Conservation (phyloP, 495 filamentous ascomycete species). For the Xylaria bambusicola region DNA sequence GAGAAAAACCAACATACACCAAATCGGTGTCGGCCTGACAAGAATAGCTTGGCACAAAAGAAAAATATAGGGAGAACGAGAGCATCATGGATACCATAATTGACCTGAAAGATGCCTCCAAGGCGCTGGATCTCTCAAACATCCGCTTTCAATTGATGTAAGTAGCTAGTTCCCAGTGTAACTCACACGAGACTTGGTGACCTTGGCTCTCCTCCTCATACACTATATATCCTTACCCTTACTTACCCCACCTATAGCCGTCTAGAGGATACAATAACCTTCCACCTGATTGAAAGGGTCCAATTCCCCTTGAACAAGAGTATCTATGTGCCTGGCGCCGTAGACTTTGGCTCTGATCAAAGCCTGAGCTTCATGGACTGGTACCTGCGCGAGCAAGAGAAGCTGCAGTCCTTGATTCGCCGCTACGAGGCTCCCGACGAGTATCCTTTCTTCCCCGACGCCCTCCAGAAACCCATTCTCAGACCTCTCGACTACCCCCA, state of each 20-base stretch:
- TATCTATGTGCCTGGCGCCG: constrained; percentile 83
- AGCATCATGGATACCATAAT: constrained; percentile 83
- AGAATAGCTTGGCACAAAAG: background rate
- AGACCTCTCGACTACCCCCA: constrained; percentile 85
- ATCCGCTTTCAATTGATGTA: constrained; percentile 97
- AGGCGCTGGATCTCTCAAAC: constrained; percentile 85
- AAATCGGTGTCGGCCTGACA: background rate
- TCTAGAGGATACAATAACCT: constrained; percentile 97
- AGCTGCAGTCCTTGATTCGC: constrained; percentile 88
- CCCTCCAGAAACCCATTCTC: constrained; percentile 77
- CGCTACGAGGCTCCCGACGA: constrained; percentile 97
- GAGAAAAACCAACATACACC: constrained; percentile 5
- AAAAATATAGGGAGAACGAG: background rate
- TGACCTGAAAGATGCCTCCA: constrained; percentile 77
- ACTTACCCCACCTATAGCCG: constrained; percentile 58
- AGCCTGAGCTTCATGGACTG: constrained; percentile 87
- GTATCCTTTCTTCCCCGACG: constrained; percentile 93
- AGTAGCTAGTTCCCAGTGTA: too few relatives aligned
- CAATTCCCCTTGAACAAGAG: constrained; percentile 93
- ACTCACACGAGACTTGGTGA: too few relatives aligned
- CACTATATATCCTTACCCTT: background rate
- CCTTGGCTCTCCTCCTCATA: constrained; percentile 6
- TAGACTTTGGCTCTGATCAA: constrained; percentile 60
- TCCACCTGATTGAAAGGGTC: constrained; percentile 95
- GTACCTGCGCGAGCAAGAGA: constrained; percentile 86